These are phyloP conservation scores for Crithidia bombi DNA, from an alignment of 208 protist genomes.

Conservation along the genomic window DNA sequence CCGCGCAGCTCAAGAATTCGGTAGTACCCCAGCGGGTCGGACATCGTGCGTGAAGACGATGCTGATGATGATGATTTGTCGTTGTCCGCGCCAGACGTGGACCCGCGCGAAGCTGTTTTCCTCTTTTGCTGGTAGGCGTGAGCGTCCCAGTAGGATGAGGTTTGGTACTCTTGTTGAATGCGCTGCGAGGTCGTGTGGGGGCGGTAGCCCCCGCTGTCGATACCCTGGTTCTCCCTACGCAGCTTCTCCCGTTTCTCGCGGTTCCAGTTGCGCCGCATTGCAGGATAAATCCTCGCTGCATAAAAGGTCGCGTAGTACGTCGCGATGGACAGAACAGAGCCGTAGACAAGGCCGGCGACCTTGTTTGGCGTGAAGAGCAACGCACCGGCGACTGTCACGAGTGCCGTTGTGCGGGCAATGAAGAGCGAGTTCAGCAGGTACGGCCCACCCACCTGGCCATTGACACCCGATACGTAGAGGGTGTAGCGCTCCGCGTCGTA, in stretches of 20 bases:
- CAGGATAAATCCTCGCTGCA: slow-evolving; percentile 56
- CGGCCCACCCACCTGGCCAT: slow-evolving; percentile 70
- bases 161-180: slow-evolving; percentile 71
- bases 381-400: slow-evolving; percentile 28
- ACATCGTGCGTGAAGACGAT: neutral
- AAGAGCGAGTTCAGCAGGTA: slow-evolving; percentile 82
- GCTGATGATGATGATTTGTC: slow-evolving; percentile 11
- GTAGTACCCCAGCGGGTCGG: slow-evolving; percentile 82
- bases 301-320: slow-evolving; percentile 84
- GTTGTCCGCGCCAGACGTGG: neutral
- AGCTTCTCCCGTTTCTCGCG: slow-evolving; percentile 49
- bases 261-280: slow-evolving; percentile 54
- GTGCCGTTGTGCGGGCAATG: slow-evolving; percentile 48
- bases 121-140: slow-evolving; percentile 61
- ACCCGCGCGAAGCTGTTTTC: neutral
- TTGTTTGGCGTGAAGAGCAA: slow-evolving; percentile 76
- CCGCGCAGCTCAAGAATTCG: slow-evolving; percentile 57
- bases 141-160: slow-evolving; percentile 85
- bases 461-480: slow-evolving; percentile 75
- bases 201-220: slow-evolving; percentile 55
- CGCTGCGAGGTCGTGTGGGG: slow-evolving; percentile 58
- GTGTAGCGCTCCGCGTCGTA: slow-evolving; percentile 84
- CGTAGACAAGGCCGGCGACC: slow-evolving; percentile 59
- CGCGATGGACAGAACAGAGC: slow-evolving; percentile 37
- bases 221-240: slow-evolving; percentile 35